Conservation (phyloP, 2,329 filamentous ascomycete species). For the Exophiala sp. region DNA sequence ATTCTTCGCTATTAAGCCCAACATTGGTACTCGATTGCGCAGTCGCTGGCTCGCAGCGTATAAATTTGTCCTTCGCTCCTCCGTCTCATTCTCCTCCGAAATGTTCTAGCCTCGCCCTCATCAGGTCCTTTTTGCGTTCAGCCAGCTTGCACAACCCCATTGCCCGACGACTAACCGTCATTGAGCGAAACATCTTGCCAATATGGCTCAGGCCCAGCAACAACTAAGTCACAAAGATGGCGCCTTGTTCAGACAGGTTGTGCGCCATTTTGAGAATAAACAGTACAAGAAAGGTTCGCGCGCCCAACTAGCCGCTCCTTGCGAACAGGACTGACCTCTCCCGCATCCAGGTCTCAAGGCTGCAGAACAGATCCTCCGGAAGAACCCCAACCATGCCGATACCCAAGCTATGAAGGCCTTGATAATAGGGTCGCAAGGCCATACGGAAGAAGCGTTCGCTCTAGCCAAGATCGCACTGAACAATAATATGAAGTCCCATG, state of each 20-base stretch:
- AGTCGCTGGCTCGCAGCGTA: background rate
- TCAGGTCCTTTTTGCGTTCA: background rate
- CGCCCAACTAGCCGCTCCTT: constrained; percentile 12
- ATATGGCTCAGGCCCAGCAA: constrained; percentile 32
- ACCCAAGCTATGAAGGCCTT: constrained; percentile 98
- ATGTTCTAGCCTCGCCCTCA: constrained; percentile 10
- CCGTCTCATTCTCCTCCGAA: too few relatives aligned
- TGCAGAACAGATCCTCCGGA: constrained; percentile 92
- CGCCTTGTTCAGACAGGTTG: constrained; percentile 87
- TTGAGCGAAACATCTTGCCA: constrained; percentile 5
- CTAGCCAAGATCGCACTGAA: constrained; percentile 87
- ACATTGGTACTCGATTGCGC: background rate
- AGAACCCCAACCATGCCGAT: constrained; percentile 92
- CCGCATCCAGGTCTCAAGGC: constrained; percentile 71
- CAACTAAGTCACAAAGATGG: constrained; percentile 70
- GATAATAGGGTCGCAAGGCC: constrained; percentile 87
- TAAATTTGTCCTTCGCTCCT: constrained; percentile 8
- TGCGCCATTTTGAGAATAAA: constrained; percentile 95
- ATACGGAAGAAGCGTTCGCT: constrained; percentile 87
- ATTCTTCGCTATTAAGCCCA: background rate
- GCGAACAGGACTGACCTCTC: constrained; percentile 15
- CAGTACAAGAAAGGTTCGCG: constrained; percentile 78
- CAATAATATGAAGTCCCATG: constrained; percentile 97
- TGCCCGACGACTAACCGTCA: background rate
- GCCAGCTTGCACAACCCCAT: background rate